These are phyloP conservation scores for Candida tallmaniae DNA, from an alignment of 805 yeast genomes.

Conservation along the genomic window DNA sequence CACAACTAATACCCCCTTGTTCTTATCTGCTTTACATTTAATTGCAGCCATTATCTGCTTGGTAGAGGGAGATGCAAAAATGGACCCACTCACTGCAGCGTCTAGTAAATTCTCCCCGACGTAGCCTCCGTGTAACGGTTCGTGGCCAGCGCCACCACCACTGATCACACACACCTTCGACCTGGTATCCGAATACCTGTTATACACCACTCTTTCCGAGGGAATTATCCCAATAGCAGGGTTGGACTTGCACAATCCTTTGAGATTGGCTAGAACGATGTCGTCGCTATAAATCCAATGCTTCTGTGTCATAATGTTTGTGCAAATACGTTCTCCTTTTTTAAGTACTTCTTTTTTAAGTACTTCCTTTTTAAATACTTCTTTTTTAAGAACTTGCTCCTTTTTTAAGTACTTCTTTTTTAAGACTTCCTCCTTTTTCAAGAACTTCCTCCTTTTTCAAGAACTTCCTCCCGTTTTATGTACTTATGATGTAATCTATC, in stretches of 20 bases:
- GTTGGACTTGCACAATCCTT: constrained; percentile 50
- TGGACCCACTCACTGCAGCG: constrained; percentile 85
- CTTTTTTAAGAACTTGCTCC: too few relatives aligned
- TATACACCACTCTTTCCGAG: constrained; percentile 51
- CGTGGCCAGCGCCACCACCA: constrained; percentile 97
- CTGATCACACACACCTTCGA: constrained; percentile 69
- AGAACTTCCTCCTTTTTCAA: too few relatives aligned
- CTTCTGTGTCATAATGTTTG: too few relatives aligned
- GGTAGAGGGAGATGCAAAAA: constrained; percentile 95
- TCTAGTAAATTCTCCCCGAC: constrained; percentile 80
- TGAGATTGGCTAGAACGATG: constrained; percentile 44
- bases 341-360: too few relatives aligned
- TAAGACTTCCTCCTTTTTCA: too few relatives aligned
- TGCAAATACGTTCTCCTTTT: too few relatives aligned
- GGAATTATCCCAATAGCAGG: constrained; percentile 54
- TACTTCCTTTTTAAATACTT: too few relatives aligned
- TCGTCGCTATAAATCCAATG: constrained; percentile 52
- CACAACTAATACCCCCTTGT: constrained; percentile 67
- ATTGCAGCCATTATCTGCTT: constrained; percentile 76
- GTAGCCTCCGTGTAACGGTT: constrained; percentile 89
- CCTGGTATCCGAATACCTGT: constrained; percentile 30
- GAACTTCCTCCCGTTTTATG: too few relatives aligned
- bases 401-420: too few relatives aligned
- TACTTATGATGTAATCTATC: too few relatives aligned
- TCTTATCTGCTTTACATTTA: constrained; percentile 47